These are phyloP conservation scores for Cladosporium velox DNA, from an alignment of 2,329 filamentous ascomycete species.

Conservation along the genomic window DNA sequence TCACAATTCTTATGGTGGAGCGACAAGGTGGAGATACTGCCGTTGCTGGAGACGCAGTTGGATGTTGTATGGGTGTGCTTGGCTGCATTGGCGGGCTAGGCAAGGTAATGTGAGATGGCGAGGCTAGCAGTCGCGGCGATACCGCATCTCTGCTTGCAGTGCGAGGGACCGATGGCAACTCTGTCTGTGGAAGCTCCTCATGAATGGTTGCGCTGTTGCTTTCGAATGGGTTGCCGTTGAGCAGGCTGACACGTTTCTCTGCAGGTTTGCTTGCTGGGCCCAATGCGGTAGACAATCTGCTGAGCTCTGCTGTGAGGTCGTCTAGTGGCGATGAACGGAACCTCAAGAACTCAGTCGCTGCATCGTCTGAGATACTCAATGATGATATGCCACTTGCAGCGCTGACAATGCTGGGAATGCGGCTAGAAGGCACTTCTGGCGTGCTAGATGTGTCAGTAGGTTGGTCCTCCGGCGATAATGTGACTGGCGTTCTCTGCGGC, in stretches of 20 bases:
- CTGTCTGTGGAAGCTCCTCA: not conserved
- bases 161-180: not conserved
- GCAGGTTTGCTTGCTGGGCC: not conserved
- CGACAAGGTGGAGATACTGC: not conserved
- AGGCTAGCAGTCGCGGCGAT: not conserved
- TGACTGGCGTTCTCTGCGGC: not conserved
- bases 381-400: slow-evolving; percentile 23
- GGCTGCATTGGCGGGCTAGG: not conserved
- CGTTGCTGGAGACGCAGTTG: not conserved
- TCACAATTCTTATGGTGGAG: not conserved
- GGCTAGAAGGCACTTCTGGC: not conserved
- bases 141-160: not conserved
- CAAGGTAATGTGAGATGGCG: slow-evolving; percentile 14
- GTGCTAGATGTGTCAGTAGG: not conserved
- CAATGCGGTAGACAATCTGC: slow-evolving; percentile 25
- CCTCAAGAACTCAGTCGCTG: slow-evolving; percentile 26
- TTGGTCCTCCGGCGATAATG: not conserved
- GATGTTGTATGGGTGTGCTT: not conserved
- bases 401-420: slow-evolving; percentile 24
- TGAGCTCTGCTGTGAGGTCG: slow-evolving; percentile 35
- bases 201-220: not conserved
- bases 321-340: slow-evolving; percentile 37
- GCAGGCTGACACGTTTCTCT: slow-evolving; percentile 2
- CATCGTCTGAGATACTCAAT: slow-evolving; percentile 14
- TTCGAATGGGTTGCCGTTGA: slow-evolving; percentile 15